These are phyloP conservation scores for Tubosaeta brunneosetosa DNA, from an alignment of 768 basidiomycete genomes.

Conservation along the genomic window DNA sequence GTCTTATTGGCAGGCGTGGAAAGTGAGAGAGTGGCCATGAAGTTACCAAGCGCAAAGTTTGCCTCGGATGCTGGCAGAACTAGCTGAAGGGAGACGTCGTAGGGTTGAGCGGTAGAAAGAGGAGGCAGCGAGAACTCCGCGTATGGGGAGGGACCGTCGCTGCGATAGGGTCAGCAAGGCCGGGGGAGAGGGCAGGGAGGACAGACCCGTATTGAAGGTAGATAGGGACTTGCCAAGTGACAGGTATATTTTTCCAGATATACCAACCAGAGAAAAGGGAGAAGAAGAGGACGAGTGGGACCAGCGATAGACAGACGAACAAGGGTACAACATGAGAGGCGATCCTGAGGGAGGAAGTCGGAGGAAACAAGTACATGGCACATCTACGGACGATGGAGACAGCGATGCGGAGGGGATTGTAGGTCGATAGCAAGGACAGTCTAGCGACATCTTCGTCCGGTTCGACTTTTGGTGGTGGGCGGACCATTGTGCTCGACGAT, in stretches of 20 bases:
- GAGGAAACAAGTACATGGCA: conserved; percentile 9
- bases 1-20: conserved; percentile 59
- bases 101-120: conserved; percentile 61
- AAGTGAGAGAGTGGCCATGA: conserved; percentile 69
- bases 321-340: conserved; percentile 65
- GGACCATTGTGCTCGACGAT: conserved; percentile 17
- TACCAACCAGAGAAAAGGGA: conserved; percentile 66
- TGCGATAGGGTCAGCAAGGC: conserved; percentile 25
- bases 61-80: conserved; percentile 59
- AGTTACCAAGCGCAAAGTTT: conserved; percentile 77
- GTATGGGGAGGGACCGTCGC: conserved; percentile 63
- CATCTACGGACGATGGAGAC: conserved; percentile 1
- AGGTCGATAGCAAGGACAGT: not conserved
- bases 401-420: conserved; percentile 8
- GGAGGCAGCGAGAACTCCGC: conserved; percentile 49
- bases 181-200: not conserved
- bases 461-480: conserved; percentile 18
- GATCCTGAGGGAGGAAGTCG: conserved; percentile 25
- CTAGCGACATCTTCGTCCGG: conserved; percentile 9
- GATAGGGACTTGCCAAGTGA: conserved; percentile 63
- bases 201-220: conserved; percentile 80
- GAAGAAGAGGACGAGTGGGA: conserved; percentile 58
- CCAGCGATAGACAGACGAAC: conserved; percentile 51
- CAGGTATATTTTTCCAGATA: conserved; percentile 70
- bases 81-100: conserved; percentile 67